Evolutionary conservation across 1,139 yeast species (phyloP), one percentile per base, ranked within the genome.

Genomic region (Saccharomyces hybrid): DNA sequence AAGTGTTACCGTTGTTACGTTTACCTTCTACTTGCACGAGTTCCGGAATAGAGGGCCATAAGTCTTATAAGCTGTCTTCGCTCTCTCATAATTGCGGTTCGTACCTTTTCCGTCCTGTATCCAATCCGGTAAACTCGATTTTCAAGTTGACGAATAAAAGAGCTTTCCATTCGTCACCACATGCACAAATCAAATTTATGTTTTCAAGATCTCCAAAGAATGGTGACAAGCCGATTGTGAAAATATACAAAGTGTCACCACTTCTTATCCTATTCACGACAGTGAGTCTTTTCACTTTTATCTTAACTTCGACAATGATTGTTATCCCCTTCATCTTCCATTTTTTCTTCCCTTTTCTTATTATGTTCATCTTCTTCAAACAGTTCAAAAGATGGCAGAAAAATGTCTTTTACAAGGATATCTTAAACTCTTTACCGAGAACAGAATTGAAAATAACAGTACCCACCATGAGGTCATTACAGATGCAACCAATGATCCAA

Each of bases 341-440:
- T 12, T 12, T 50, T 44, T 47, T 47, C 9, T 50, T 50, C 27
- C 52, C 52, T 9, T 42, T 50, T 42, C 42, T 50, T 11, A 42
- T 50, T 12, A 48, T 47, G 24, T 29, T 50, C 44, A 21, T 50
- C 21, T 47, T 14, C 11, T 50, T 50, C 11, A 44, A 44, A 28
- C 52, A 50, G 24, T 50, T 50, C 26, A 50, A 48, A 29, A 42
- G 34, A n/a, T 50, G 52, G 52, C 46, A 50, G 31, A 50, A 38
- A n/a, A 42, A 50, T 16, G 42, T 29, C 24, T 42, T 50, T 19
- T 50, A 50, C 29, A 19, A 34, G 44, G 47, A 50, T n/a, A 44
- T 50, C 44, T 47, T 48, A n/a, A 42, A 21, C 11, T 38, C 49
- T 4, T 24, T 50, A 21, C 16, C 27, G 19, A 29, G 3, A 38